Conservation (phyloP, 1,139 yeast genomes). For the Kurtzmaniella quercitrusa region DNA sequence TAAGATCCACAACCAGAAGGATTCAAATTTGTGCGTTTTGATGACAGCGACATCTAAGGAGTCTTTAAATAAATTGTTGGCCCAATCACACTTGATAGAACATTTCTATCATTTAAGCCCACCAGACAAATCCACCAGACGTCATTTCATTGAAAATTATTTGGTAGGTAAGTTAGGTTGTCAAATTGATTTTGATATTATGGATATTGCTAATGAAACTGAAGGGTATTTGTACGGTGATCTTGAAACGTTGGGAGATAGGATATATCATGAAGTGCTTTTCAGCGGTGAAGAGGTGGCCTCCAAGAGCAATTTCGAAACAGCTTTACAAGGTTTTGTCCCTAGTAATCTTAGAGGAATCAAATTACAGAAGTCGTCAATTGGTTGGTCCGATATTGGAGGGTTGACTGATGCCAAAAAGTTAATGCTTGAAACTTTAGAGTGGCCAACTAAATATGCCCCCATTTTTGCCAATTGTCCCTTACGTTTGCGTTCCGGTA, state of each 20-base stretch:
- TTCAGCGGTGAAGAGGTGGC: constrained; percentile 22
- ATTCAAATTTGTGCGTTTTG: constrained; percentile 49
- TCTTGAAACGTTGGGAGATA: constrained; percentile 64
- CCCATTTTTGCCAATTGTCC: constrained; percentile 91
- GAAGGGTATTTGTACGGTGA: constrained; percentile 92
- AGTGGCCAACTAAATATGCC: constrained; percentile 96
- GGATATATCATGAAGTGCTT: constrained; percentile 67
- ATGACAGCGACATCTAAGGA: constrained; percentile 64
- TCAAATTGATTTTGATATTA: constrained; percentile 45
- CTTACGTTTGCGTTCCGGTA: constrained; percentile 80
- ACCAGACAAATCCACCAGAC: constrained; percentile 66
- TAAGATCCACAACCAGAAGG: constrained; percentile 32
- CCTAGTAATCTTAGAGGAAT: constrained; percentile 88
- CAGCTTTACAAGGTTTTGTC: constrained; percentile 61
- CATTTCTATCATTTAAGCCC: constrained; percentile 57
- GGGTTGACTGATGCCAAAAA: constrained; percentile 77
- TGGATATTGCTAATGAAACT: constrained; percentile 73
- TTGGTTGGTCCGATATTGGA: constrained; percentile 86
- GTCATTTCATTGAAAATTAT: constrained; percentile 46
- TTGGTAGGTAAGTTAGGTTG: constrained; percentile 28
- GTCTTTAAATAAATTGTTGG: constrained; percentile 55
- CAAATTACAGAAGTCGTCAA: constrained; percentile 71
- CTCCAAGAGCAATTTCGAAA: constrained; percentile 39
- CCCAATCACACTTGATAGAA: constrained; percentile 69
- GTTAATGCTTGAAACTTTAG: constrained; percentile 77